These are phyloP conservation scores for Nothomitra cinnamomea DNA, from an alignment of 2,329 filamentous ascomycete genomes.

Conservation along the genomic window DNA sequence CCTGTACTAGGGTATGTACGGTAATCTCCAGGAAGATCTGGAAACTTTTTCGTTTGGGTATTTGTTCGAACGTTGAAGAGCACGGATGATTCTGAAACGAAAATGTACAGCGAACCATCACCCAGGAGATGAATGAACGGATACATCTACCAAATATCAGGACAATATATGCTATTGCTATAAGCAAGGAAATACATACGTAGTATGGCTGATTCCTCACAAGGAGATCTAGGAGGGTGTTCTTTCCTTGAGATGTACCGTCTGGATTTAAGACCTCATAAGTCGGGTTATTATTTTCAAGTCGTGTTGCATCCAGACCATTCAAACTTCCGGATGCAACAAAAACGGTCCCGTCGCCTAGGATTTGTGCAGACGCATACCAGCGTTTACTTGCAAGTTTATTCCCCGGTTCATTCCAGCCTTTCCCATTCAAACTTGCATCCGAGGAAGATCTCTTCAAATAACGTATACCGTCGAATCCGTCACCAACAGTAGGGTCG, in stretches of 20 bases:
- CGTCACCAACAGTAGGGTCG: conserved; percentile 40
- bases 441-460: conserved; percentile 30
- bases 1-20: conserved; percentile 45
- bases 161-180: background rate
- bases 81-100: conserved; percentile 37
- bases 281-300: conserved; percentile 44
- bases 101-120: conserved; percentile 39
- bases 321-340: conserved; percentile 44
- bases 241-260: conserved; percentile 30
- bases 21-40: conserved; percentile 37
- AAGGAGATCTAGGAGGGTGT: conserved; percentile 35
- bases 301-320: conserved; percentile 35
- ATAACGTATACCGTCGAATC: conserved; percentile 40
- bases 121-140: conserved; percentile 42
- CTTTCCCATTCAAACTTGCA: conserved; percentile 28
- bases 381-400: conserved; percentile 37
- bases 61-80: conserved; percentile 34
- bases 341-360: conserved; percentile 39
- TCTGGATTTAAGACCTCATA: conserved; percentile 38
- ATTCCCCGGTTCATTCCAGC: conserved; percentile 39
- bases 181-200: conserved; percentile 5
- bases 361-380: conserved; percentile 42
- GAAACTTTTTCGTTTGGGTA: conserved; percentile 27
- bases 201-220: conserved; percentile 43
- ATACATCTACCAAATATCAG: conserved; percentile 29